Evolutionary conservation across 225 moss, liverwort and hornwort genomes (phyloP), one percentile per base, ranked within the genome.

Genomic region (Sphagnum contortum): DNA sequence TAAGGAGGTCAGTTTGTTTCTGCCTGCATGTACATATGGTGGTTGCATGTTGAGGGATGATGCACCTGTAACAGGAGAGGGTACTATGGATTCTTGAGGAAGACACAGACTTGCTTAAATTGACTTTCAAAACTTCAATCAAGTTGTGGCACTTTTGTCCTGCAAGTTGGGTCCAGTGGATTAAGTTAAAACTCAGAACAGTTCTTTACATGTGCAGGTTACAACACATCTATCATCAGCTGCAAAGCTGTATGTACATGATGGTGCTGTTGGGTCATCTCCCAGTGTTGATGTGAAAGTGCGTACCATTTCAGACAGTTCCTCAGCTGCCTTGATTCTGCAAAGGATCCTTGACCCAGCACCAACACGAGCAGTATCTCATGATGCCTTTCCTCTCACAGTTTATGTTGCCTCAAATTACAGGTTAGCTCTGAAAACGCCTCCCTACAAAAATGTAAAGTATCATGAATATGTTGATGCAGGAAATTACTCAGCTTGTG

Each of bases 211-310:
- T 5, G 47, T 73, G 73, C 76, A 87, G 86, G 86, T 83, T 57
- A 80, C 61, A 69, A 29, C 67, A 63, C 69, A 56, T 69, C 73
- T 87, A 44, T 69, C 80, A 11, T 60, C n/a, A 55, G 57, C 68
- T 53, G 67, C 69, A 53, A 83, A 78, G 64, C 73, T 87, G 45
- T 87, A 87, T 58, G 86, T 87, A 29, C 86, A 87, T 69, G 86
- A 87, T 72, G 86, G 83, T 75, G 86, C 86, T 56, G 49, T 83
- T 61, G 86, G 86, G 13, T 87, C 86, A 48, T 87, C 86, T 61
- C 83, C 86, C 49, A 72, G 49, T 56, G 71, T 61, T 69, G 83
- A 87, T 78, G 86, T 67, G 45, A 87, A 70, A 74, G 80, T 87
- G 64, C 86, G 86, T 49, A 80, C 86, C 57, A 50, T 87, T 59